Base-by-base conservation (phyloP, 164 flowering plant genomes). In the Sedum album region DNA sequence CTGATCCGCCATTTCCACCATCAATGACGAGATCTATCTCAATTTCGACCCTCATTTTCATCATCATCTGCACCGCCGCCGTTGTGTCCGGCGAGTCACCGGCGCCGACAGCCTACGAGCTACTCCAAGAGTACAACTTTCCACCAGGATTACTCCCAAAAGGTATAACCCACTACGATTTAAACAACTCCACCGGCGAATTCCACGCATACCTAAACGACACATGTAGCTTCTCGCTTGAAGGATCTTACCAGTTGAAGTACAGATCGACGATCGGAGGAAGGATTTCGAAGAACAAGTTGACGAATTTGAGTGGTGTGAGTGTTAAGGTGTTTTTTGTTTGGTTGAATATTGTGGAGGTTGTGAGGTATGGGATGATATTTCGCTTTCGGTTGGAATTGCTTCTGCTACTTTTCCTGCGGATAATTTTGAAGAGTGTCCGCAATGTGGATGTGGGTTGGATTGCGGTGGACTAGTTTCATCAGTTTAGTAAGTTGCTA, bases 71-170 rank as follows among this genome's bases (percentile, higher is more conserved):
- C 28, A 11, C 11, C 28, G 13, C 23, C 30, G 60, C 28, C 26
- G 28, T 14, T 13, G 15, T 53, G 13, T 8, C 11, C 60, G 28
- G 60, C 60, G 60, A 23, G 14, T 44, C 48, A 44, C 4, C 48
- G 48, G 7, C 60, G 8, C 15, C 57, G 8, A 69, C 30, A 46
- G 20, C 79, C 0, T 84, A 82, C 69, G 80, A 82, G 8, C 33
- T 69, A 35, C 79, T 84, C 21, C 39, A 67, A 36, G 64, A 28
- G 7, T 85, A 66, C 79, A 70, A 78, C 66, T 85, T 85, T 66
- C 89, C 89, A 2, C 26, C 66, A 2, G 89, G 89, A 15, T 26
- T 85, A 20, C 85, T 85, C 20, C 89, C 89, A 10, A 66, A 76
- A 41, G 87, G 89, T 0, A 76, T 76, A 5, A 31, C 46, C 5